Percentiles rank a stretch among this genome's conserved stretches.
Evolutionary conservation across 345 rosid genomes (phyloP).

Genomic region (Eucalyptus curtisii): DNA sequence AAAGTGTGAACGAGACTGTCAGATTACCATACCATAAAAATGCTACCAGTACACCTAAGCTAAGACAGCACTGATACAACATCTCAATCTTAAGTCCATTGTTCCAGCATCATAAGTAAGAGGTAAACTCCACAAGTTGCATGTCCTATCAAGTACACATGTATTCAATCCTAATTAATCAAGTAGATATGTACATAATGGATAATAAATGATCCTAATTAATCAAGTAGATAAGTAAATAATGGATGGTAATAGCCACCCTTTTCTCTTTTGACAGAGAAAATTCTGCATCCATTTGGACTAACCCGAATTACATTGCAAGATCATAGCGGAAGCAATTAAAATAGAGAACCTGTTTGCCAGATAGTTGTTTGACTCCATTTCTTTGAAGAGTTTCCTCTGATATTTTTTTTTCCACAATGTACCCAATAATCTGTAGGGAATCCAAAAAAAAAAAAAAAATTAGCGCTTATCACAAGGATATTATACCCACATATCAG

Average conservation of each 20-base stretch:
- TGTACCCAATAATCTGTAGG: conserved; percentile 20
- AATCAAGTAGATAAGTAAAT: not conserved
- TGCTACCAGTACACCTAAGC: too few species aligned
- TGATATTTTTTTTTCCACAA: conserved; percentile 18
- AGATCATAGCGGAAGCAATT: not conserved
- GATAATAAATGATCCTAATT: not conserved
- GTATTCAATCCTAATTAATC: too few species aligned
- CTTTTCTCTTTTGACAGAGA: not conserved
- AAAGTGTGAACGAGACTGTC: too few species aligned
- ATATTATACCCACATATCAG: not conserved
- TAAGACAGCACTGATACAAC: too few species aligned
- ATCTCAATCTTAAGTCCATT: too few species aligned
- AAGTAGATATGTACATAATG: not conserved
- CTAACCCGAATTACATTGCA: not conserved
- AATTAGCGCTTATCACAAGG: not conserved
- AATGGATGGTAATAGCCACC: not conserved
- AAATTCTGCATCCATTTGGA: not conserved
- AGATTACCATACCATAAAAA: too few species aligned
- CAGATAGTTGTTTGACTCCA: conserved; percentile 22
- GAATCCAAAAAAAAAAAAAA: not conserved
- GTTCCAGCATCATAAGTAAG: too few species aligned
- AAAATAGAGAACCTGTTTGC: conserved; percentile 8
- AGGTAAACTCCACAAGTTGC: too few species aligned
- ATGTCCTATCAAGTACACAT: too few species aligned
- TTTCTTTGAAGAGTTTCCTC: conserved; percentile 27